Evolutionary conservation across 1,139 yeast genomes (phyloP).

Genomic region (Debaryomycetaceae sp.): DNA sequence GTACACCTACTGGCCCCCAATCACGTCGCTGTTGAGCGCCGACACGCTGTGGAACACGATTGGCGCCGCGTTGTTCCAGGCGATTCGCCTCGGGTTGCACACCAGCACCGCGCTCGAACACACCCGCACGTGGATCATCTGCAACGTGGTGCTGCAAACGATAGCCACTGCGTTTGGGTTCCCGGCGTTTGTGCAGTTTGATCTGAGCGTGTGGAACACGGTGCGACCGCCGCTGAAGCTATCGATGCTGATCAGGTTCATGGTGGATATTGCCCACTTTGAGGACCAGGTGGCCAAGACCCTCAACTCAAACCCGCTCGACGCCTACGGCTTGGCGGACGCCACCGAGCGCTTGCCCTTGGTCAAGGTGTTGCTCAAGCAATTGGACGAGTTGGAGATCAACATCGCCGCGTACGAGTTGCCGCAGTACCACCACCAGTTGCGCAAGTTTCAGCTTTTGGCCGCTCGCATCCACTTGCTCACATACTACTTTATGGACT

Average conservation of each 20-base stretch:
- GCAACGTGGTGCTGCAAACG: conserved; percentile 84
- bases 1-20: conserved; percentile 93
- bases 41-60: conserved; percentile 95
- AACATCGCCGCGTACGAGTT: conserved; percentile 30
- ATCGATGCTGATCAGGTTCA: conserved; percentile 61
- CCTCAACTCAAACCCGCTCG: conserved; percentile 66
- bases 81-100: conserved; percentile 86
- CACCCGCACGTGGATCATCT: conserved; percentile 85
- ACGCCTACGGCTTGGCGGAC: conserved; percentile 62
- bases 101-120: conserved; percentile 61
- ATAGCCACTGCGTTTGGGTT: conserved; percentile 92
- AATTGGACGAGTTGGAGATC: conserved; percentile 71
- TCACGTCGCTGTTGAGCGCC: conserved; percentile 88
- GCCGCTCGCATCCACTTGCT: conserved; percentile 75
- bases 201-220: conserved; percentile 60
- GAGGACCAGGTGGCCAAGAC: conserved; percentile 84
- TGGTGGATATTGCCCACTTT: conserved; percentile 78
- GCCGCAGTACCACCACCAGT: conserved; percentile 46
- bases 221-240: conserved; percentile 44
- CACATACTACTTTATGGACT: conserved; percentile 77
- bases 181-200: conserved; percentile 87
- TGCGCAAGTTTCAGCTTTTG: conserved; percentile 62
- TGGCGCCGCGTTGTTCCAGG: conserved; percentile 88
- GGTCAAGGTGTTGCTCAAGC: conserved; percentile 62
- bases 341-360: conserved; percentile 70